Base-by-base conservation (phyloP, 2,329 filamentous ascomycete genomes). In the Fusarium subglutinans region DNA sequence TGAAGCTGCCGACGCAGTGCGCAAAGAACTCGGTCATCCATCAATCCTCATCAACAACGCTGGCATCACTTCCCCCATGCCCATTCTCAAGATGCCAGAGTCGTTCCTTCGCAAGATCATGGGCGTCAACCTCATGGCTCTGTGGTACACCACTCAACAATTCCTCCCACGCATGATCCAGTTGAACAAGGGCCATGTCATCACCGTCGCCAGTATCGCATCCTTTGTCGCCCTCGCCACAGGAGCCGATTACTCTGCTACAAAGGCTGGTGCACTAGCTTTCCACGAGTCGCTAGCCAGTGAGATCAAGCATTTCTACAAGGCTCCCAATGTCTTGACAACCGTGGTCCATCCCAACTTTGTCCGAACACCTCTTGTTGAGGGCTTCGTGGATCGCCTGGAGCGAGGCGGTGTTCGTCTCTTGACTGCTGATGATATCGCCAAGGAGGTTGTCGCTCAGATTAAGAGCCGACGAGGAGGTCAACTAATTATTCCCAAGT, bases 11-110 rank as follows among this genome's bases (percentile, higher is more conserved):
- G 74, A 79, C 8, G 72, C 79, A 2, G 64, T 88, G 18, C 80
- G 82, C 6, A 72, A 79, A 14, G 79, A 83, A 8, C 82, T 92
- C 38, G 92, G 91, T 28, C 79, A 88, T 55, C 92, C 92, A 0
- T 92, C 91, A 0, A 85, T 94, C 63, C 85, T 94, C 6, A 90
- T 93, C 83, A 93, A 93, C 83, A 93, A 93, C 77, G 91, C 91
- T 10, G 91, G 91, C 69, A 86, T 92, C 51, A 88, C 87, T 15
- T 85, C 85, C 53, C 90, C 89, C 50, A 87, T 87, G 69, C 86
- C 86, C 17, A 88, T 94, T 73, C 86, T 94, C 56, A 84, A 87
- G 30, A 82, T 86, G 48, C 84, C 86, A 0, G 87, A 90, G 68
- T 84, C 83, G 17, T 87, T 90, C 70, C 84, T 92, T 61, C 87